Evolutionary conservation across 768 basidiomycete genomes (phyloP).

Genomic region (Royoungia palumana): DNA sequence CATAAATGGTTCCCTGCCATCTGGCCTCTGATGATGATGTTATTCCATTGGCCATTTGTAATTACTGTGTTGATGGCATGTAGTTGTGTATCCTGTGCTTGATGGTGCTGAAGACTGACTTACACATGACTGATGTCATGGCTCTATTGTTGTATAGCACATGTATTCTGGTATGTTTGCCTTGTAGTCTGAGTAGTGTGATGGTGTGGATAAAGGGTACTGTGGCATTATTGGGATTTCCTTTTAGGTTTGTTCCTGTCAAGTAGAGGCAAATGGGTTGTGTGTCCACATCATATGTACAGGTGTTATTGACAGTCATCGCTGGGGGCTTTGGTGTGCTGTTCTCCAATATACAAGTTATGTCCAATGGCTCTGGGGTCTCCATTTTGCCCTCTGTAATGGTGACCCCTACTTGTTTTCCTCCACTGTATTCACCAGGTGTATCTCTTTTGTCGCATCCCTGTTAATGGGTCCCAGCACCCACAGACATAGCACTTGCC

Average conservation of each 20-base stretch:
- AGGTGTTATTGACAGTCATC: not conserved
- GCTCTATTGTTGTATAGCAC: not conserved
- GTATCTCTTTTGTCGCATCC: not conserved
- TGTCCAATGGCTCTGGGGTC: no score
- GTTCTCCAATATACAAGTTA: no score
- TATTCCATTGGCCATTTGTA: not conserved
- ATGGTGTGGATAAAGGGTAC: not conserved
- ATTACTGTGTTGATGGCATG: no score
- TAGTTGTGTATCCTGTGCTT: not conserved
- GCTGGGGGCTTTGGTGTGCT: not conserved
- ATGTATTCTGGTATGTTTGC: not conserved
- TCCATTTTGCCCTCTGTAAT: not conserved
- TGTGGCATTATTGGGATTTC: not conserved
- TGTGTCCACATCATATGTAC: no score
- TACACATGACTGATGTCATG: not conserved
- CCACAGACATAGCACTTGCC: not conserved
- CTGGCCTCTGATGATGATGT: no score
- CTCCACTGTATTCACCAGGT: not conserved
- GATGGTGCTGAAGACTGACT: not conserved
- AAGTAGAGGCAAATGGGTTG: no score
- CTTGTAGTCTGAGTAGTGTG: not conserved
- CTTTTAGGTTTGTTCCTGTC: no score
- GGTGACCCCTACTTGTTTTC: not conserved
- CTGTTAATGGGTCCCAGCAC: not conserved
- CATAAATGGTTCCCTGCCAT: not conserved